Evolutionary conservation across 495 filamentous ascomycete genomes (phyloP).

Genomic region (Aspergillus baeticus): DNA sequence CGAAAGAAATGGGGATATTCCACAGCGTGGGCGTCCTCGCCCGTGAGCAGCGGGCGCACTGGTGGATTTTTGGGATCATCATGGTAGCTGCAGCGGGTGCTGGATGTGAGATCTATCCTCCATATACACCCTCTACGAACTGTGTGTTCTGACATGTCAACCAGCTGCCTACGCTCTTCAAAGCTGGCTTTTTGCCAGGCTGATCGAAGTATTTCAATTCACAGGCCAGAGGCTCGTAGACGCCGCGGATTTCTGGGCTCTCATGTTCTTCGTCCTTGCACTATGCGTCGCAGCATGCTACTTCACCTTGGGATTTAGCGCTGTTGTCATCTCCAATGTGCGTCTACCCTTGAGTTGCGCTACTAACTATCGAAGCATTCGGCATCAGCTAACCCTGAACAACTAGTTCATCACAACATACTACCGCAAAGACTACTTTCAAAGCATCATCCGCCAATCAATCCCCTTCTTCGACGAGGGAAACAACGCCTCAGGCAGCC

Average conservation of each 20-base stretch:
- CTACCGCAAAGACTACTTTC: conserved; percentile 61
- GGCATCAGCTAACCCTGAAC: not conserved
- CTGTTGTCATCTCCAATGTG: conserved; percentile 14
- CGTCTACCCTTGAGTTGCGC: too few relatives aligned
- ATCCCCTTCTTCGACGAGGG: conserved; percentile 58
- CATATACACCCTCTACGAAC: too few relatives aligned
- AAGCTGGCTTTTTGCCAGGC: conserved; percentile 34
- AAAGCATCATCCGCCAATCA: conserved; percentile 53
- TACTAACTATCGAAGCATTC: too few relatives aligned
- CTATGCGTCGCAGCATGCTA: conserved; percentile 51
- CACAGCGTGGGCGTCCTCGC: conserved; percentile 45
- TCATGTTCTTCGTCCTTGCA: conserved; percentile 64
- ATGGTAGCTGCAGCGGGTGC: conserved; percentile 44
- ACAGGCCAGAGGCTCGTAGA: conserved; percentile 25
- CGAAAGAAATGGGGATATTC: conserved; percentile 36
- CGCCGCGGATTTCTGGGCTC: conserved; percentile 58
- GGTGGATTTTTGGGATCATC: conserved; percentile 48
- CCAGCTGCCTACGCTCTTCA: conserved; percentile 44
- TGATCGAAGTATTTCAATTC: conserved; percentile 37
- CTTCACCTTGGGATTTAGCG: conserved; percentile 49
- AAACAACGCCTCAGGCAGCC: conserved; percentile 46
- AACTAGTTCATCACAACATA: conserved; percentile 43
- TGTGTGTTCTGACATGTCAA: too few relatives aligned
- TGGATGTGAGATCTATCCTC: conserved; percentile 53
- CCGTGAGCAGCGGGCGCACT: conserved; percentile 44